A percentile compares a stretch with the other conserved stretches of the same genome.
Evolutionary conservation across 192 early-diverging fungal genomes (phyloP).

Genomic region (Coemansia guatemalensis): DNA sequence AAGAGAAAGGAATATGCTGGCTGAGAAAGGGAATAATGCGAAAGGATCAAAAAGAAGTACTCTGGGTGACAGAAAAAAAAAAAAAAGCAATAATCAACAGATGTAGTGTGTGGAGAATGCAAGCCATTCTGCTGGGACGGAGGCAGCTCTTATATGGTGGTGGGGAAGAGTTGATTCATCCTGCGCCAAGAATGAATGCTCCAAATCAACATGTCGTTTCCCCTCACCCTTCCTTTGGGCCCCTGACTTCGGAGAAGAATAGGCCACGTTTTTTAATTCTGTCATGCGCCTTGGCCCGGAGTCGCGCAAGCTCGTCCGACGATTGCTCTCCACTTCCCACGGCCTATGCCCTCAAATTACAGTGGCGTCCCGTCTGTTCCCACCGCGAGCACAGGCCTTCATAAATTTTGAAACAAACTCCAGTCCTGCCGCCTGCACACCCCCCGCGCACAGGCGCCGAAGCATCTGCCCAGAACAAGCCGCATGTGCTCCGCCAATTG

Average conservation of each 20-base stretch:
- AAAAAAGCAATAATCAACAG: not conserved
- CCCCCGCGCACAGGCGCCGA: not conserved
- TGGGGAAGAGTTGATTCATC: not conserved
- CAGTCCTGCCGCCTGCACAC: too few species aligned
- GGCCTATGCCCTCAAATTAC: not conserved
- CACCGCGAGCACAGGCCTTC: not conserved
- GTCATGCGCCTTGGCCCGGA: too few species aligned
- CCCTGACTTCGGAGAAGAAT: not conserved
- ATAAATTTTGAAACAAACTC: not conserved
- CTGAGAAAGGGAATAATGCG: not conserved
- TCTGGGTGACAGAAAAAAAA: not conserved
- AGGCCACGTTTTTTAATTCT: not conserved
- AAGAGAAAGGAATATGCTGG: not conserved
- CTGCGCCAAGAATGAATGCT: not conserved
- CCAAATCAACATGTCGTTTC: not conserved
- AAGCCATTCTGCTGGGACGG: not conserved
- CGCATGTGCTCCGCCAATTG: slow-evolving; percentile 2
- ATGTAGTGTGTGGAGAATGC: not conserved
- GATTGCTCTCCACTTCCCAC: not conserved
- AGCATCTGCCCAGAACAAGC: not conserved
- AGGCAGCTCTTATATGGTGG: not conserved
- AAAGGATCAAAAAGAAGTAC: not conserved
- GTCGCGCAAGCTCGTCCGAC: not conserved
- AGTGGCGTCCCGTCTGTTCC: not conserved
- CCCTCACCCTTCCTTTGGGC: not conserved